Evolutionary conservation across 805 yeast species (phyloP).

Genomic region (Myxozyma melibiosi): DNA sequence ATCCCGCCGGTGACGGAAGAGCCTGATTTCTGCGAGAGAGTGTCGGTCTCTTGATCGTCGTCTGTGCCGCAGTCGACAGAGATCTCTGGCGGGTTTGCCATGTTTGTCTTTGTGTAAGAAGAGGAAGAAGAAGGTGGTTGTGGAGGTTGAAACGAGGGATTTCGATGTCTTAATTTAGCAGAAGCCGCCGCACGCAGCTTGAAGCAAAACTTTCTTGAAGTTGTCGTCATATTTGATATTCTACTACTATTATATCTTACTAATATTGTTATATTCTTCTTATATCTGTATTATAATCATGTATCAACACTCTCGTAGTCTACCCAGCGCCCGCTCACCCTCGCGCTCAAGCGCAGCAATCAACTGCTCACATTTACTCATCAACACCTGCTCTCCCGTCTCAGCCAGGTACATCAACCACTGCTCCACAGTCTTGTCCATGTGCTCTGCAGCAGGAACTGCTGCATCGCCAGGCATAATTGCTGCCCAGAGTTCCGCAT

Average conservation of each 20-base stretch:
- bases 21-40: too few relatives aligned
- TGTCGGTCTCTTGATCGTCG: not conserved
- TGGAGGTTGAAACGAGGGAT: too few relatives aligned
- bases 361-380: slow-evolving; percentile 52
- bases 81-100: slow-evolving; percentile 1
- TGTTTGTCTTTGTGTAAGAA: not conserved
- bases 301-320: not conserved
- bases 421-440: slow-evolving; percentile 66
- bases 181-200: not conserved
- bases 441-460: slow-evolving; percentile 47
- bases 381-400: slow-evolving; percentile 54
- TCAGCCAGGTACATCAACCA: slow-evolving; percentile 65
- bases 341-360: slow-evolving; percentile 52
- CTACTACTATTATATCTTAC: too few relatives aligned
- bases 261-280: too few relatives aligned
- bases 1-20: too few relatives aligned
- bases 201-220: too few relatives aligned
- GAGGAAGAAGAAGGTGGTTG: not conserved
- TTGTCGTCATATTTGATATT: too few relatives aligned
- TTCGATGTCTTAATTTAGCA: not conserved
- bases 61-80: not conserved
- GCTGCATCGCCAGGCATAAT: slow-evolving; percentile 1
- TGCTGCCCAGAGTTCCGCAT: not conserved
- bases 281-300: not conserved
- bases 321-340: slow-evolving; percentile 53